phyloP scores from a whole-genome alignment of 2,329 filamentous ascomycete species.

The Botrytis squamosa region DNA sequence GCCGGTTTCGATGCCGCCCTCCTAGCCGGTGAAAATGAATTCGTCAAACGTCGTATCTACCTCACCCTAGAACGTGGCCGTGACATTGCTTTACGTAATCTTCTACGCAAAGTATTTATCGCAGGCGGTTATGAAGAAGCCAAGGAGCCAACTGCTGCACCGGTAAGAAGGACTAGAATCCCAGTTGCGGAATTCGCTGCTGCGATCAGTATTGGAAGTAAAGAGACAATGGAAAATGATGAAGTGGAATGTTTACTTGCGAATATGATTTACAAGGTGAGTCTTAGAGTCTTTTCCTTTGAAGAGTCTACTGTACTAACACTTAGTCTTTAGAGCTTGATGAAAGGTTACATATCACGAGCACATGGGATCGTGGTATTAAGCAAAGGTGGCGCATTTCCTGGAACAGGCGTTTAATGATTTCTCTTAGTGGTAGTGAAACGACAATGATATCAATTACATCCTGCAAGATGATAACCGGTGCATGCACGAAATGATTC shows the following conservation, averaged over 20 bases:
- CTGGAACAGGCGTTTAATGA: constrained; percentile 71
- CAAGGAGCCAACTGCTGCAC: constrained; percentile 64
- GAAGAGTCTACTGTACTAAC: not conserved
- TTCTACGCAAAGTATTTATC: constrained; percentile 88
- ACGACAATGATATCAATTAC: not conserved
- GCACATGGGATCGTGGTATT: constrained; percentile 88
- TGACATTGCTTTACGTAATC: constrained; percentile 87
- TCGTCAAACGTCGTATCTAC: constrained; percentile 91
- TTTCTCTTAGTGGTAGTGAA: not conserved
- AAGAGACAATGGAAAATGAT: constrained; percentile 72
- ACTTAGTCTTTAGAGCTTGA: constrained; percentile 43
- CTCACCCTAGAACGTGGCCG: constrained; percentile 88
- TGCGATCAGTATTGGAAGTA: constrained; percentile 72
- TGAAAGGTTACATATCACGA: constrained; percentile 97
- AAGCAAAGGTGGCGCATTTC: constrained; percentile 90
- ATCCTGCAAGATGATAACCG: not conserved
- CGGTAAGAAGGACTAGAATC: constrained; percentile 71
- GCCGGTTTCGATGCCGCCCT: constrained; percentile 81
- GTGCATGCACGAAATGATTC: not conserved
- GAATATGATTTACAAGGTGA: constrained; percentile 97
- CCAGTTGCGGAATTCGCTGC: constrained; percentile 81
- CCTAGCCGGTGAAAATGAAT: constrained; percentile 80
- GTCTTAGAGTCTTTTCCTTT: constrained; percentile 30
- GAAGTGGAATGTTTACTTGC: constrained; percentile 94
- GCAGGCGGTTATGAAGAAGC: constrained; percentile 76